Base-by-base conservation (phyloP, 768 basidiomycete genomes). In the Lactifluus rugatus region DNA sequence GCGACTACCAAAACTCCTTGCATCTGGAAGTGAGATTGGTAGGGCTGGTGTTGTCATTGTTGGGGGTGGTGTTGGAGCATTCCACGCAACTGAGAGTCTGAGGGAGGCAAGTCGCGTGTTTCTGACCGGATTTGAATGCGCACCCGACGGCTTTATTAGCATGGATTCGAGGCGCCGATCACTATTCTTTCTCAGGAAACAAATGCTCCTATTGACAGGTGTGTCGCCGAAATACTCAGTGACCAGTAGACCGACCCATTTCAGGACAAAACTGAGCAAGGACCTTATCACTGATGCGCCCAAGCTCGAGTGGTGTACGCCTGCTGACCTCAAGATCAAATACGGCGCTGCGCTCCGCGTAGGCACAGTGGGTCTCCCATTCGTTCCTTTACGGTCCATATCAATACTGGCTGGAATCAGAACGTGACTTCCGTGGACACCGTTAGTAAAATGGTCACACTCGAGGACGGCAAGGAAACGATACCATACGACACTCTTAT, bases 181-280 rank as follows among this genome's bases (percentile, higher is more conserved):
- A 88, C 83, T 2, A 72, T 95, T 52, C 70, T 94, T 23, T 81
- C 85, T n/a, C 83, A 84, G 66, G 93, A 96, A 71, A 71, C 75
- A 1, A 75, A 93, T 69, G 76, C 84, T 9, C 93, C 93, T 1
- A 87, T 94, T 60, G 93, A 96, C 72, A 79, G 92, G 89, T 83
- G 55, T 16, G 49, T 47, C 11, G 10, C 42, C 9, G 25, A 66
- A 60, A 28, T 11, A 32, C 3, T 19, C 32, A 10, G 37, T 23
- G 21, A 37, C 23, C 7, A n/a, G 36, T 34, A n/a, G 25, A 42
- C 39, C 42, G 52, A 34, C 19, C 57, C 14, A 60, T 45, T 45
- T 54, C 57, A 89, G 90, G 59, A 93, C 93, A 44, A 94, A 89
- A 72, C 75, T 95, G 54, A 91, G 89, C 71, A 95, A 96, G 70